Evolutionary conservation across 1,139 yeast species (phyloP), one percentile per base, ranked within the genome.

Genomic region (Geotrichum candidum): DNA sequence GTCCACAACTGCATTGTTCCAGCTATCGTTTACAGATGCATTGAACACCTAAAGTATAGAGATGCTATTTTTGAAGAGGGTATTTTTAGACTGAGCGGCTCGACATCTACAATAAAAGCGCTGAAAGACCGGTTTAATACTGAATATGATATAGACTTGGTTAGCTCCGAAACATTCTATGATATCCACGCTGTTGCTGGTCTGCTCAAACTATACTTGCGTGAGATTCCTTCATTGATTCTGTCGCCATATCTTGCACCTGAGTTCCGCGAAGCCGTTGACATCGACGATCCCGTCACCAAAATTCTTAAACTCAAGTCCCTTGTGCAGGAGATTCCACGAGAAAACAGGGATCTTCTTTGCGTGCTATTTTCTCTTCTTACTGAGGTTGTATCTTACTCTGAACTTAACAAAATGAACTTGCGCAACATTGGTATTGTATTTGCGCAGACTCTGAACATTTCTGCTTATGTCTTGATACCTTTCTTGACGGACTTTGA

Each of bases 61-160:
- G 85, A 88, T 15, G 97, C 96, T 0, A 78, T 88, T 25, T 83
- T 83, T 65, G 96, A 90, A 73, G 97, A 92, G 71, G 99, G 99
- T 3, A 83, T 94, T 1, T 94, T 94, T 77, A 80, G 99, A 65
- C 78, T 92, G 61, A 90, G 95, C 73, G 99, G 99, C 1, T 88
- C 96, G 38, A 88, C 94, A 61, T 82, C 92, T 0, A 81, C 87
- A 56, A 90, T 94, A 25, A 82, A 89, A 63, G 82, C 80, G 51
- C 79, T 94, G 54, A 90, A 88, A 69, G 90, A 86, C 51, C 79
- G 78, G 55, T 94, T 91, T 65, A 75, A 77, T 51, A 63, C 62
- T 31, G 79, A 82, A 18, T 82, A 82, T 65, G 98, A 92, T 72
- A 78, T 90, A 57, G 91, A 91, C 70, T 77, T 92, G 63, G 69